phyloP scores from a whole-genome alignment of 768 basidiomycete genomes.

The Pisolithus marmoratus region DNA sequence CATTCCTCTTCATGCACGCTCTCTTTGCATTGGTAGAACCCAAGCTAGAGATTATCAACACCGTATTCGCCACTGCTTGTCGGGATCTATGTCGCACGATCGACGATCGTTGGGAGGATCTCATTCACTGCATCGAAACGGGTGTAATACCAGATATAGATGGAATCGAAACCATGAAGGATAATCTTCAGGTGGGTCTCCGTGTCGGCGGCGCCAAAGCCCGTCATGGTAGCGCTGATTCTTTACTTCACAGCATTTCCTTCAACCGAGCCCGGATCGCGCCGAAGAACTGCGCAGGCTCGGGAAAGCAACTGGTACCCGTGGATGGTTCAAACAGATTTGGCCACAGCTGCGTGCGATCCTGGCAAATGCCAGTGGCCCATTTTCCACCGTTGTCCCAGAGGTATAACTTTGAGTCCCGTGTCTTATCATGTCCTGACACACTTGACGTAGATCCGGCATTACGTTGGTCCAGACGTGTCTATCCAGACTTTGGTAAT shows the following conservation, averaged over 20 bases:
- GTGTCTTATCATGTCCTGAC: constrained; percentile 4
- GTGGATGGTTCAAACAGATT: constrained; percentile 16
- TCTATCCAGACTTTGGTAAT: constrained; percentile 16
- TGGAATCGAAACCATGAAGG: constrained; percentile 8
- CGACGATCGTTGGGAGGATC: constrained; percentile 14
- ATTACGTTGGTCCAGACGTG: constrained; percentile 16
- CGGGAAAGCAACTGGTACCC: neutral
- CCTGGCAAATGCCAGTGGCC: constrained; percentile 17
- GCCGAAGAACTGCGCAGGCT: constrained; percentile 13
- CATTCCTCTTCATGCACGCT: constrained; percentile 18
- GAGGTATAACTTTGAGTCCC: too few relatives aligned
- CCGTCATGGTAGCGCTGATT: neutral
- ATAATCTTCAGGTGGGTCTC: constrained; percentile 4
- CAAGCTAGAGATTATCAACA: constrained; percentile 12
- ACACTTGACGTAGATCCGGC: constrained; percentile 8
- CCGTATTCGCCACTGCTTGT: constrained; percentile 17
- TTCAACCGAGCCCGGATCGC: constrained; percentile 11
- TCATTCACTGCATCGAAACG: constrained; percentile 12
- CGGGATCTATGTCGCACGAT: constrained; percentile 14
- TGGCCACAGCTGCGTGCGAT: constrained; percentile 14
- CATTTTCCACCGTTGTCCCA: constrained; percentile 9
- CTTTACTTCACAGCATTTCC: constrained; percentile 6
- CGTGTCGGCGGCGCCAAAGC: too few relatives aligned
- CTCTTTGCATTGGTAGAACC: constrained; percentile 18
- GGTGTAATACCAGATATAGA: constrained; percentile 13